Conservation (phyloP, 148 eudicot species). For the Spergularia marina region DNA sequence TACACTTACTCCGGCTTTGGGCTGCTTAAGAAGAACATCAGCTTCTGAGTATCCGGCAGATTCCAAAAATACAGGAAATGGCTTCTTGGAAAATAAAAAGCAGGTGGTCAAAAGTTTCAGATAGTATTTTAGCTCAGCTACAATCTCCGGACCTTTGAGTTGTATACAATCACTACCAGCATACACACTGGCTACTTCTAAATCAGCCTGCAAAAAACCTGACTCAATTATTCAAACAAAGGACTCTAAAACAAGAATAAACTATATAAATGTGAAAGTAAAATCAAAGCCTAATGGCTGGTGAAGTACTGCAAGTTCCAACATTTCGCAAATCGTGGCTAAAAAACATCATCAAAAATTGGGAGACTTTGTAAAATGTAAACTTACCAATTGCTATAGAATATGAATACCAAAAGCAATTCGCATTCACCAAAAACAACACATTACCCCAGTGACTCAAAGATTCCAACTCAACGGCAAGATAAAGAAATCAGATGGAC, state of each 20-base stretch:
- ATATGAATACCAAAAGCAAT: background rate
- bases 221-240: conserved; percentile 5
- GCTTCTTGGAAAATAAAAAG: conserved; percentile 88
- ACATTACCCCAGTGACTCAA: too few relatives aligned
- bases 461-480: too few relatives aligned
- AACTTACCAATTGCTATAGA: too few relatives aligned
- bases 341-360: background rate
- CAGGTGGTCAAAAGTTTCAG: conserved; percentile 66
- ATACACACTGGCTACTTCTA: conserved; percentile 79
- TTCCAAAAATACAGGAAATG: conserved; percentile 87
- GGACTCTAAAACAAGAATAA: conserved; percentile 10
- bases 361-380: background rate
- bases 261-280: background rate
- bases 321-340: background rate
- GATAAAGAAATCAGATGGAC: too few relatives aligned
- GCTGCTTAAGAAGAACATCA: conserved; percentile 91
- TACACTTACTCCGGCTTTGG: conserved; percentile 86
- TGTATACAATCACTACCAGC: conserved; percentile 70
- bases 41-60: conserved; percentile 68
- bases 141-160: conserved; percentile 64
- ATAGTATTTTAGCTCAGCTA: conserved; percentile 57
- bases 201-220: conserved; percentile 58
- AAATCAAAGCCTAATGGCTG: background rate
- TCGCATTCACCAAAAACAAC: background rate
- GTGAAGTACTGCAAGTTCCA: background rate